Percentiles rank a stretch among this genome's conserved stretches.
These are phyloP conservation scores for Xylaria sp. DNA, from an alignment of 2,329 filamentous ascomycete species.

Conservation along the genomic window DNA sequence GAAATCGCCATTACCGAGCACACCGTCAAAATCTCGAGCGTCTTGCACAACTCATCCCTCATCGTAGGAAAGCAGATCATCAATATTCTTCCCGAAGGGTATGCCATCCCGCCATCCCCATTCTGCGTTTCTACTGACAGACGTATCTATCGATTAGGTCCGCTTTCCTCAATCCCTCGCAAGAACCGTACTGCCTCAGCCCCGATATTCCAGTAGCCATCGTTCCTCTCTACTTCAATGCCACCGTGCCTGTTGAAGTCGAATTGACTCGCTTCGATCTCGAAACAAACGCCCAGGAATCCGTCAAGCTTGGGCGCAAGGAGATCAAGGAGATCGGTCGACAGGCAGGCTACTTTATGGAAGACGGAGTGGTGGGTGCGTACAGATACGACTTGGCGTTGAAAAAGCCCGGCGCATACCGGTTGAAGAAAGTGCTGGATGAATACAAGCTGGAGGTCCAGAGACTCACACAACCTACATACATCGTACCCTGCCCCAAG, in stretches of 20 bases:
- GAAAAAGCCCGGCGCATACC: slow-evolving; percentile 84
- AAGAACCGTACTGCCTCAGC: slow-evolving; percentile 75
- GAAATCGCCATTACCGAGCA: slow-evolving; percentile 92
- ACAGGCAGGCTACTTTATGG: slow-evolving; percentile 59
- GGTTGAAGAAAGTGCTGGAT: slow-evolving; percentile 78
- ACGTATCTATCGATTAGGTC: slow-evolving; percentile 48
- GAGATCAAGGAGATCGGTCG: slow-evolving; percentile 72
- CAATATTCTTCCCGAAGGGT: slow-evolving; percentile 93
- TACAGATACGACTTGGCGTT: slow-evolving; percentile 67
- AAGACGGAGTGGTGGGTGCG: slow-evolving; percentile 55
- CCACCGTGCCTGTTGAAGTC: slow-evolving; percentile 81
- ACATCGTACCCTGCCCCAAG: slow-evolving; percentile 80
- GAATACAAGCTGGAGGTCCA: slow-evolving; percentile 92
- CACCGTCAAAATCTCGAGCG: slow-evolving; percentile 79
- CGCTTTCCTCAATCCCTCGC: slow-evolving; percentile 78
- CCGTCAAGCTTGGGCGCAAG: slow-evolving; percentile 65
- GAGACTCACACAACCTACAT: slow-evolving; percentile 66
- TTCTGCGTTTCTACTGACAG: slow-evolving; percentile 30
- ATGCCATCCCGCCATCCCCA: slow-evolving; percentile 23
- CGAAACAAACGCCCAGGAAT: slow-evolving; percentile 73
- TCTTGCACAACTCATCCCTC: slow-evolving; percentile 86
- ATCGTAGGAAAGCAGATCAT: slow-evolving; percentile 97
- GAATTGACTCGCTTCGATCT: slow-evolving; percentile 85
- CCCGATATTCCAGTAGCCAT: slow-evolving; percentile 53
- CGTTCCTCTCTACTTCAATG: slow-evolving; percentile 87